Evolutionary conservation across 495 filamentous ascomycete species (phyloP).

Genomic region (Penicillium steckii): DNA sequence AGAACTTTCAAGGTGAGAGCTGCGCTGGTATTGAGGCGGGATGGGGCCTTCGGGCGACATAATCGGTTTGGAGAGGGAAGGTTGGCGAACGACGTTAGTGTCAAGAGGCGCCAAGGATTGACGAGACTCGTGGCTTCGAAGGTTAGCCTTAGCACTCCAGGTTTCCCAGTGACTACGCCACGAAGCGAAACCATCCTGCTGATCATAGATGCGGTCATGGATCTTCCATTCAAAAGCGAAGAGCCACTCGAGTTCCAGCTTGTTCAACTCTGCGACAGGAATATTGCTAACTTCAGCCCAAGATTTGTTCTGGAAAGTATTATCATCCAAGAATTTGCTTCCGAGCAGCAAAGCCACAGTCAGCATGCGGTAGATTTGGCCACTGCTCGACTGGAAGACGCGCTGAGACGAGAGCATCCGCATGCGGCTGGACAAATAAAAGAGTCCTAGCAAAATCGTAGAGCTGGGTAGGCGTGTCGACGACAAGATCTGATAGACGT

Average conservation of each 20-base stretch:
- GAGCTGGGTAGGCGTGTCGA: constrained; percentile 94
- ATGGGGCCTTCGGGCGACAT: constrained; percentile 50
- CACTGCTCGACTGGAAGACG: constrained; percentile 58
- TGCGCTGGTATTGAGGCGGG: constrained; percentile 52
- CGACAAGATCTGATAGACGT: constrained; percentile 88
- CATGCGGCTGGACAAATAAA: constrained; percentile 83
- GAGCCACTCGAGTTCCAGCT: constrained; percentile 90
- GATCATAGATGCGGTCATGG: constrained; percentile 80
- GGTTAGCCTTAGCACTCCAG: constrained; percentile 64
- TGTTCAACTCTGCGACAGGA: constrained; percentile 80
- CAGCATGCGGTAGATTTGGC: constrained; percentile 86
- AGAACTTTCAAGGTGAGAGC: constrained; percentile 49
- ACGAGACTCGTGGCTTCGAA: constrained; percentile 50
- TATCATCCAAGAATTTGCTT: constrained; percentile 98
- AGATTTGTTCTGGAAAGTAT: constrained; percentile 98
- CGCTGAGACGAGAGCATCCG: constrained; percentile 63
- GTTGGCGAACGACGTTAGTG: constrained; percentile 55
- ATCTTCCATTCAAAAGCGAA: constrained; percentile 80
- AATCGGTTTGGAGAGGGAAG: constrained; percentile 41
- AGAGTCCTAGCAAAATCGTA: constrained; percentile 89
- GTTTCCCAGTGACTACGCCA: constrained; percentile 85
- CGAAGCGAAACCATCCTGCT: constrained; percentile 72
- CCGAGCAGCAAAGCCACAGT: constrained; percentile 86
- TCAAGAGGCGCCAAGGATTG: constrained; percentile 69
- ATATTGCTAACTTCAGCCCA: constrained; percentile 99